phyloP scores from a whole-genome alignment of 192 early-diverging fungal species.

The Coemansia sp. region DNA sequence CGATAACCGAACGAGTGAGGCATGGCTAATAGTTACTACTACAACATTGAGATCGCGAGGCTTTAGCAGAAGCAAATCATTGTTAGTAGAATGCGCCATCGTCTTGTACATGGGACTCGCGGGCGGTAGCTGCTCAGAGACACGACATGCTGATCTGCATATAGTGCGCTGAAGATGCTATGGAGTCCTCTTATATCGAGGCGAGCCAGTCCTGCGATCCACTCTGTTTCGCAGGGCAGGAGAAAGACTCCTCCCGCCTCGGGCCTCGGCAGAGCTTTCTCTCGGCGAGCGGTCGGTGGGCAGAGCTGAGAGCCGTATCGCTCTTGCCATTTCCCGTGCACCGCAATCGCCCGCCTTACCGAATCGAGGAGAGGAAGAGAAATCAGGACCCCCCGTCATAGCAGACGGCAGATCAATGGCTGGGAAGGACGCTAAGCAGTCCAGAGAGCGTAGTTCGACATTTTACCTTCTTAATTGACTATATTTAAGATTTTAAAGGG shows the following conservation, averaged over 20 bases:
- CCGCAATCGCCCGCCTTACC: neutral
- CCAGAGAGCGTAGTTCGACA: neutral
- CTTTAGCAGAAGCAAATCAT: neutral
- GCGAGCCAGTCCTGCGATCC: too few species aligned
- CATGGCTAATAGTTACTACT: conserved; percentile 59
- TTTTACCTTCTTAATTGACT: conserved; percentile 57
- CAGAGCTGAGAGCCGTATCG: neutral
- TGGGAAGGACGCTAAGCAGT: neutral
- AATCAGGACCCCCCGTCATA: too few species aligned
- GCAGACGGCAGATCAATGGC: neutral
- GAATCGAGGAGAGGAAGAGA: neutral
- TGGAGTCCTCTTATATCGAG: too few species aligned
- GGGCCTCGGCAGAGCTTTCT: neutral
- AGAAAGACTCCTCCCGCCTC: too few species aligned
- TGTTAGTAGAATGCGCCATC: neutral
- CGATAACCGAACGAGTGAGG: conserved; percentile 92
- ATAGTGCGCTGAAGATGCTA: too few species aligned
- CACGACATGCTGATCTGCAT: too few species aligned
- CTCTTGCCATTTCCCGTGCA: neutral
- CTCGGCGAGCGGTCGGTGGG: neutral
- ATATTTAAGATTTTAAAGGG: conserved; percentile 32
- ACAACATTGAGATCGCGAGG: neutral
- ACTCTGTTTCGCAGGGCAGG: too few species aligned
- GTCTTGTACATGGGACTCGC: neutral
- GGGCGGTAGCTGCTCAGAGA: neutral